These are phyloP conservation scores for Alternaria brassicicola DNA, from an alignment of 2,329 filamentous ascomycete species.

Conservation along the genomic window DNA sequence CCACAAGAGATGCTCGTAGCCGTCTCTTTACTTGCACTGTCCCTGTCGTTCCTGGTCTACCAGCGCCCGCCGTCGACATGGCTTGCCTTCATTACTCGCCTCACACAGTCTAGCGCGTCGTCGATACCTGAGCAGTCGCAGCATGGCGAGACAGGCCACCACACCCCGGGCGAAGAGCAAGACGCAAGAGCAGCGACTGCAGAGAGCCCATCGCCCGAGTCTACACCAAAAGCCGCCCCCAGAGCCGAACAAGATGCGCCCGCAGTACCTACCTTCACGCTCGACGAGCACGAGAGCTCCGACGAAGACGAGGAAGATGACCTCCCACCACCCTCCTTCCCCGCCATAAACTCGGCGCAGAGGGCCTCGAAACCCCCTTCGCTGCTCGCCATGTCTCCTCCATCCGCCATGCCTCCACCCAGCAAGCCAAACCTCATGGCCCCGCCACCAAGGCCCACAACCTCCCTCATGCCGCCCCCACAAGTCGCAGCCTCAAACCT, in stretches of 20 bases:
- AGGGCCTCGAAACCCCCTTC: conserved; percentile 42
- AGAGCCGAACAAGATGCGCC: conserved; percentile 20
- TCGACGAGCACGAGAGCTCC: conserved; percentile 43
- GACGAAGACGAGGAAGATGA: conserved; percentile 42
- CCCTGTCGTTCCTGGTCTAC: conserved; percentile 46
- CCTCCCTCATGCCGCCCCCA: conserved; percentile 46
- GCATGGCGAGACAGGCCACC: conserved; percentile 14
- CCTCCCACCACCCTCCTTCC: conserved; percentile 52
- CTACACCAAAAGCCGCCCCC: conserved; percentile 42
- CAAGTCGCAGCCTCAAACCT: conserved; percentile 46
- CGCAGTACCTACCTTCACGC: conserved; percentile 45
- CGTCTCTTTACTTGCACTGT: conserved; percentile 46
- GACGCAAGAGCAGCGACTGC: neutral
- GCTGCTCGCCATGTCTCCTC: conserved; percentile 21
- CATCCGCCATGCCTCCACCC: conserved; percentile 20
- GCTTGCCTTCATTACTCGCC: conserved; percentile 28
- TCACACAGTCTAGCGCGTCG: conserved; percentile 14
- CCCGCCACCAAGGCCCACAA: conserved; percentile 41
- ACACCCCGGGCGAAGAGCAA: conserved; percentile 19
- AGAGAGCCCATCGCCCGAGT: conserved; percentile 31
- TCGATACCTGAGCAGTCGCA: conserved; percentile 24
- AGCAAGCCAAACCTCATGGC: conserved; percentile 38
- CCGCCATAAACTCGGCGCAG: conserved; percentile 55
- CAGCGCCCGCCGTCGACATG: conserved; percentile 47
- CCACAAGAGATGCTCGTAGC: conserved; percentile 47